Evolutionary conservation across 768 basidiomycete genomes (phyloP).

Genomic region (Collybia mongolica): DNA sequence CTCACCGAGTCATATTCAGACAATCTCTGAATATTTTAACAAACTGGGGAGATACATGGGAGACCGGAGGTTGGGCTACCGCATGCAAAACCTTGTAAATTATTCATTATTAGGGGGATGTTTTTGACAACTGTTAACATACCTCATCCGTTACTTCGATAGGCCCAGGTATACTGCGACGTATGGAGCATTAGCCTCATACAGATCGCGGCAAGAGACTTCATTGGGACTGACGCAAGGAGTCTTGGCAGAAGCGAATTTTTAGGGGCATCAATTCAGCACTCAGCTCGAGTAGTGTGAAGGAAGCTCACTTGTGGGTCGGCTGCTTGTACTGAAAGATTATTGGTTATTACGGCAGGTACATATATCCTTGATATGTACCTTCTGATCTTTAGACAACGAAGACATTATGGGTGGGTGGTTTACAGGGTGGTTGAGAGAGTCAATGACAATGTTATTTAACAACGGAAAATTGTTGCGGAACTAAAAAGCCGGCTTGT

Average conservation of each 20-base stretch:
- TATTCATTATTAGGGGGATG: background rate
- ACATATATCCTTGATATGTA: too few species aligned
- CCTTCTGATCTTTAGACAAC: too few species aligned
- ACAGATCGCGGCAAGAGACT: background rate
- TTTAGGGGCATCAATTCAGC: conserved; percentile 1
- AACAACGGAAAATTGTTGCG: too few species aligned
- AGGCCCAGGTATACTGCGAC: conserved; percentile 48
- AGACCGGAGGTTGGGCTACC: conserved; percentile 79
- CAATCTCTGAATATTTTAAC: conserved; percentile 77
- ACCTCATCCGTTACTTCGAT: conserved; percentile 42
- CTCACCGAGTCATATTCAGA: conserved; percentile 67
- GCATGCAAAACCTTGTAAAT: conserved; percentile 63
- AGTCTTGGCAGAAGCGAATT: conserved; percentile 5
- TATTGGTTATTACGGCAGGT: too few species aligned
- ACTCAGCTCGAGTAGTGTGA: background rate
- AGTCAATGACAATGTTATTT: background rate
- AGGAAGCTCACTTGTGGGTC: conserved; percentile 9
- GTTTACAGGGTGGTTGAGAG: too few species aligned
- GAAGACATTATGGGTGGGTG: too few species aligned
- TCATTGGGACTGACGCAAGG: conserved; percentile 14
- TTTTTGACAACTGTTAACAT: background rate
- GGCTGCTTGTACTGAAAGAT: background rate
- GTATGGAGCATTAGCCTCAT: background rate
- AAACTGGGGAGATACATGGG: conserved; percentile 84
- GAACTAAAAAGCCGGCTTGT: too few species aligned